phyloP scores from a whole-genome alignment of 495 filamentous ascomycete genomes.

The Aspergillus nidulans region DNA sequence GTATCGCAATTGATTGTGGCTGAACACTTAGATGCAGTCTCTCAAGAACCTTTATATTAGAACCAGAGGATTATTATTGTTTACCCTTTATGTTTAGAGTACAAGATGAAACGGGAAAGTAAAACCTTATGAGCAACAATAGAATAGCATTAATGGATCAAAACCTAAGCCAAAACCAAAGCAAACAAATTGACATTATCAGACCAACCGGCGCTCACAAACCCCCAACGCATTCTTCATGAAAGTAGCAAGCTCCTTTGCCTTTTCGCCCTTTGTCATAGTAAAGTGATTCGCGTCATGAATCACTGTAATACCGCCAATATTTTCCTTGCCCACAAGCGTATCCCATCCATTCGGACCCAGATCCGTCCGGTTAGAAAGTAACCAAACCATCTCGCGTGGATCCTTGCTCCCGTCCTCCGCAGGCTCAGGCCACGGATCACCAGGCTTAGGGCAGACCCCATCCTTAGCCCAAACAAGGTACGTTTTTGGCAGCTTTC shows the following conservation, averaged over 20 bases:
- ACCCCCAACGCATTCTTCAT: slow-evolving; percentile 17
- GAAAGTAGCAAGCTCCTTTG: slow-evolving; percentile 33
- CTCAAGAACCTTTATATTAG: too few relatives aligned
- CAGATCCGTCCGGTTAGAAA: slow-evolving; percentile 75
- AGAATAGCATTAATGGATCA: too few relatives aligned
- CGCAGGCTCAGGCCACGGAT: slow-evolving; percentile 65
- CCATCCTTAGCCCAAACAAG: slow-evolving; percentile 79
- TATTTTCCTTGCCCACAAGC: slow-evolving; percentile 60
- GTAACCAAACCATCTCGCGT: slow-evolving; percentile 67
- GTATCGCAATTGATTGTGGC: too few relatives aligned
- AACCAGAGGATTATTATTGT: too few relatives aligned
- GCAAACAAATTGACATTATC: background rate
- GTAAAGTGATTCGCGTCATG: slow-evolving; percentile 41
- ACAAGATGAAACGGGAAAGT: too few relatives aligned
- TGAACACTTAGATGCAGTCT: too few relatives aligned
- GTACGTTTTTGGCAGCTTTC: slow-evolving; percentile 55
- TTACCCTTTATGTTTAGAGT: too few relatives aligned
- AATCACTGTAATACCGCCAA: slow-evolving; percentile 53
- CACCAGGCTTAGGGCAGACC: slow-evolving; percentile 65
- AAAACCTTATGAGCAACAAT: too few relatives aligned
- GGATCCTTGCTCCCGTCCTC: slow-evolving; percentile 51
- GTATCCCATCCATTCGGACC: slow-evolving; percentile 78
- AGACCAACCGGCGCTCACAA: background rate
- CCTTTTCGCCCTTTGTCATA: slow-evolving; percentile 37
- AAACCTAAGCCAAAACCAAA: background rate